Base-by-base conservation (phyloP, 2,329 filamentous ascomycete species). In the Trichoderma sp. region DNA sequence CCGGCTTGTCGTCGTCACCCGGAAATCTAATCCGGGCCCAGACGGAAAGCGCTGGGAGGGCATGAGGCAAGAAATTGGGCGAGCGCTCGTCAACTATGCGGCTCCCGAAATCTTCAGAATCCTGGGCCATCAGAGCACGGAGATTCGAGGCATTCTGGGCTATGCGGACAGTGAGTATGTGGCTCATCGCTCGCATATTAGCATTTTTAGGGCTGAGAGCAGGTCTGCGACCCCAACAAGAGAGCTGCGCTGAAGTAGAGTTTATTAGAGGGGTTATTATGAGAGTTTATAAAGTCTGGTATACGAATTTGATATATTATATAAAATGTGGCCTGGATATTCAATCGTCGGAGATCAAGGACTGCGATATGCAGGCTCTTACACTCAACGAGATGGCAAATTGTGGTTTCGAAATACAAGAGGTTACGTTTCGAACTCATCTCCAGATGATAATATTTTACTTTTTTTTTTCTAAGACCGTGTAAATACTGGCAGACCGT, bases 111-210 rank as follows among this genome's bases (percentile, higher is more conserved):
- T 99, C 70, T 82, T 84, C 68, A 84, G 91, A 61, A 97, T 99
- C 77, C 93, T 91, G 81, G 96, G 96, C 1, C 84, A 91, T 72
- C 89, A 91, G 77, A 97, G 94, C 76, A 87, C 85, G 6, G 91
- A 97, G 77, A 97, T 99, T 71, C 85, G 89, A 59, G 85, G 86
- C 11, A 82, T 96, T 55, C 82, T 99, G 37, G 96, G 95, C 4
- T 99, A 97, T 80, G 93, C 93, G 24, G 94, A 97, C 78, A 96
- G 91, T 76, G 94, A 98, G 80, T 97, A 98, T 80, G 91, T 98
- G 51, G 94, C 94, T 11, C 84, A 96, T 75, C 85, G 94, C 71
- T 93, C 97, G 79, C 95, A 97, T 74, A 90, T 97, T 71, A 93
- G 92, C 55, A 89, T 97, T 73, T 90, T 91, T 71, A 80, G 78